A percentile compares a stretch with the other conserved stretches of the same genome.
phyloP scores from a whole-genome alignment of 2,329 filamentous ascomycete species.

The Neospermospora avenae region DNA sequence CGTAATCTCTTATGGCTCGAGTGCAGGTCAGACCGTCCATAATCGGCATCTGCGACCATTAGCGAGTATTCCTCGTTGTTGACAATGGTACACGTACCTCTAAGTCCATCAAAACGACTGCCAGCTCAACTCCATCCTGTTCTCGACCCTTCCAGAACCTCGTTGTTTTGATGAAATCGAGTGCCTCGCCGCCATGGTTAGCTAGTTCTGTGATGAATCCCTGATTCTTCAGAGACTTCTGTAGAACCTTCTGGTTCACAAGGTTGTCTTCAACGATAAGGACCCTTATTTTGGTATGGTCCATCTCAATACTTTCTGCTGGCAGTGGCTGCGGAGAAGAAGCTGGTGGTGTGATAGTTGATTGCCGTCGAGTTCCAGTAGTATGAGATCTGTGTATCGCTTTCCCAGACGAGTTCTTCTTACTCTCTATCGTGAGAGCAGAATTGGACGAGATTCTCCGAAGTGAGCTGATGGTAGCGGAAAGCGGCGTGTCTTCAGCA shows the following conservation, averaged over 20 bases:
- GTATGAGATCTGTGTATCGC: constrained; percentile 20
- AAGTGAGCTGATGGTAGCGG: constrained; percentile 17
- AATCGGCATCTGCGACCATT: constrained; percentile 57
- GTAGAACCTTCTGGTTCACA: constrained; percentile 63
- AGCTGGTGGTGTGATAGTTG: constrained; percentile 5
- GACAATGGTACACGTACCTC: constrained; percentile 40
- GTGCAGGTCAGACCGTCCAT: constrained; percentile 80
- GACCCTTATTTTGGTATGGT: constrained; percentile 42
- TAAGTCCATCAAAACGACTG: constrained; percentile 74
- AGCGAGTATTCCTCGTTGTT: not conserved
- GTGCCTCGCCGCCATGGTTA: constrained; percentile 61
- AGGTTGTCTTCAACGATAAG: constrained; percentile 67
- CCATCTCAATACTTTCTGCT: constrained; percentile 6
- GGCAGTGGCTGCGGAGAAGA: constrained; percentile 6
- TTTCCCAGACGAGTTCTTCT: constrained; percentile 23
- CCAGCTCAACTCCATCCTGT: constrained; percentile 50
- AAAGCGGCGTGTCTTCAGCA: constrained; percentile 29
- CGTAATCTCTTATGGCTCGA: constrained; percentile 63
- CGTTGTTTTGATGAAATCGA: constrained; percentile 54
- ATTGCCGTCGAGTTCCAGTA: constrained; percentile 7
- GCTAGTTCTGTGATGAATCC: constrained; percentile 61
- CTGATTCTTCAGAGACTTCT: constrained; percentile 57
- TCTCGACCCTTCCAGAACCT: constrained; percentile 49
- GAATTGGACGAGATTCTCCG: constrained; percentile 21
- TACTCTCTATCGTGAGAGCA: constrained; percentile 23